A percentile compares a stretch with the other conserved stretches of the same genome.
Evolutionary conservation across 345 rosid species (phyloP).

Genomic region (Durio zibethinus): DNA sequence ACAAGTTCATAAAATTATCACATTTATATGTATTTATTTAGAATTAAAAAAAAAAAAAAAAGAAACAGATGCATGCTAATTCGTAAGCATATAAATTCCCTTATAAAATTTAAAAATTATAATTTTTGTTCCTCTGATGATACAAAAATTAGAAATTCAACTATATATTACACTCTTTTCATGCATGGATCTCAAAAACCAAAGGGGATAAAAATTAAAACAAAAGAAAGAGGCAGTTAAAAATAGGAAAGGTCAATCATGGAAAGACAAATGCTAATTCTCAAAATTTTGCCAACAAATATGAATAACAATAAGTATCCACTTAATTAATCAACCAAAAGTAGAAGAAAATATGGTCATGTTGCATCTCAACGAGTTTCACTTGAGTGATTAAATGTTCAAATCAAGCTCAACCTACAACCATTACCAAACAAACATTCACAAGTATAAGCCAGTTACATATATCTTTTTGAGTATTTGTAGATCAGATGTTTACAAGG

Average conservation of each 20-base stretch:
- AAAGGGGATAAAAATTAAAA: neutral
- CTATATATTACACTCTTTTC: no score
- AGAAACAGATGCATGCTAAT: no score
- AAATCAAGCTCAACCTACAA: conserved; percentile 6
- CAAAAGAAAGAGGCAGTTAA: neutral
- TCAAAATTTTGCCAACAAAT: neutral
- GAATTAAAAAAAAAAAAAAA: no score
- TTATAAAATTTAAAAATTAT: no score
- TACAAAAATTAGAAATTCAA: no score
- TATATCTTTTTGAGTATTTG: neutral
- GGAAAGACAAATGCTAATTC: neutral
- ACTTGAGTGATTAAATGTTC: neutral
- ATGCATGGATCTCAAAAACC: no score
- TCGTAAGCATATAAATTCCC: no score
- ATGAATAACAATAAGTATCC: neutral
- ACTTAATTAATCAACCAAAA: neutral
- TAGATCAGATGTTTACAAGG: neutral
- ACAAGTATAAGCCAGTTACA: neutral
- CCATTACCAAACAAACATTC: neutral
- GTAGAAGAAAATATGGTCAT: neutral
- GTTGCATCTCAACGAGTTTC: neutral
- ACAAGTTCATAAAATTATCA: no score
- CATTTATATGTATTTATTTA: no score
- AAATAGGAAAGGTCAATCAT: neutral
- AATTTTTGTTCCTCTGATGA: no score